These are phyloP conservation scores for Phoma sp. DNA, from an alignment of 2,329 filamentous ascomycete genomes.

Conservation along the genomic window DNA sequence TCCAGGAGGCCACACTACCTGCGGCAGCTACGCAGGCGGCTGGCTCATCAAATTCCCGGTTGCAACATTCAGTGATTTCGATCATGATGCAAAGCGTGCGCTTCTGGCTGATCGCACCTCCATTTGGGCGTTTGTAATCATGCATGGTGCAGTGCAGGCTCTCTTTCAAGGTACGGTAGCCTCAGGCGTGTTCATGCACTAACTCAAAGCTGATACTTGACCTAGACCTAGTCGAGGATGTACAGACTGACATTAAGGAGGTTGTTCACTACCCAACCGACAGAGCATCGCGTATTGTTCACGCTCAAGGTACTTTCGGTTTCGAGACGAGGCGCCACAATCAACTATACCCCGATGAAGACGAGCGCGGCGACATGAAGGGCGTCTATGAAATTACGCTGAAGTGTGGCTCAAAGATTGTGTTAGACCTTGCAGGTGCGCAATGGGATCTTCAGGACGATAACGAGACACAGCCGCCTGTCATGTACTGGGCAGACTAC, in stretches of 20 bases:
- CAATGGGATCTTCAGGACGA: constrained; percentile 17
- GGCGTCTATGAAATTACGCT: constrained; percentile 26
- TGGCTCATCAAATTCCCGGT: constrained; percentile 23
- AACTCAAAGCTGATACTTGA: background rate
- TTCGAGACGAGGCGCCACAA: constrained; percentile 14
- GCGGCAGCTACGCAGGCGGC: constrained; percentile 14
- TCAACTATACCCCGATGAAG: constrained; percentile 15
- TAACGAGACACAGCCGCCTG: background rate
- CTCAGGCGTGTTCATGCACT: no score
- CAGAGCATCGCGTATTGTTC: constrained; percentile 6
- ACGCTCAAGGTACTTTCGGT: constrained; percentile 8
- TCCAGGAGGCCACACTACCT: constrained; percentile 11
- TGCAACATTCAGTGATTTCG: constrained; percentile 1
- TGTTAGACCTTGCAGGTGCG: constrained; percentile 22
- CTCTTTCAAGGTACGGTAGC: constrained; percentile 21
- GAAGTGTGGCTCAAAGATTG: constrained; percentile 19
- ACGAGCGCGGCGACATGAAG: constrained; percentile 13
- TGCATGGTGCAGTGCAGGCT: constrained; percentile 16
- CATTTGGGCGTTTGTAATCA: constrained; percentile 24
- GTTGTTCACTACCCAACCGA: constrained; percentile 17
- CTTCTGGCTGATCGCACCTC: constrained; percentile 20
- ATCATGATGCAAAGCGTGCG: constrained; percentile 16
- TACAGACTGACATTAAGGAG: constrained; percentile 24
- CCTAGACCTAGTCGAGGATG: constrained; percentile 22
- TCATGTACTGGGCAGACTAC: constrained; percentile 21